A percentile compares a stretch with the other conserved stretches of the same genome.
These are phyloP conservation scores for Perkinsus olseni DNA, from an alignment of 169 alveolate species.

Conservation along the genomic window DNA sequence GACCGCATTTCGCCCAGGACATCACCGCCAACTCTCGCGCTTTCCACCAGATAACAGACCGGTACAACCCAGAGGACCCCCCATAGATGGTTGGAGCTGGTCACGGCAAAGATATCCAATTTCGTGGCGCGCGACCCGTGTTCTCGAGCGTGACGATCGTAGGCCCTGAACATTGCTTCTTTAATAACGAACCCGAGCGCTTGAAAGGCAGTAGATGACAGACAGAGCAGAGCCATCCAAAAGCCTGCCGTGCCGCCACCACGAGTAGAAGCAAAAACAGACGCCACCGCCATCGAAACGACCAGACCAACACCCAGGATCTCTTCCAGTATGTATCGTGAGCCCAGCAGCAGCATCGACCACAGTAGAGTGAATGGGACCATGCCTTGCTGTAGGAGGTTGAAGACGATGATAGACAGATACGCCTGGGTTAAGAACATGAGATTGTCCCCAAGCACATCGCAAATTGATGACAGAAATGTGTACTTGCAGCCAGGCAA, in stretches of 20 bases:
- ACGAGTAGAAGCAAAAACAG: not conserved
- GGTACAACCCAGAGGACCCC: not conserved
- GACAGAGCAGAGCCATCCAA: not conserved
- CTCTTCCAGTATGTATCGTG: not conserved
- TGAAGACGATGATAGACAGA: not conserved
- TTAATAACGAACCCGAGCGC: not conserved
- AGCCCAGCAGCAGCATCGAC: not conserved
- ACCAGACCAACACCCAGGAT: not conserved
- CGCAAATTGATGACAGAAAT: not conserved
- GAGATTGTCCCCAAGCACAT: not conserved
- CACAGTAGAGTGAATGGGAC: not conserved
- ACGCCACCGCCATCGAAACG: not conserved
- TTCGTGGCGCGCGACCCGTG: not conserved
- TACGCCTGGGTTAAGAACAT: not conserved
- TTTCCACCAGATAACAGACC: not conserved
- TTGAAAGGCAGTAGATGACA: not conserved
- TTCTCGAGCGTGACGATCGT: not conserved
- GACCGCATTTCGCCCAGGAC: not conserved
- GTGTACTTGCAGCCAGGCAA: not conserved
- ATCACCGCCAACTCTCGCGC: not conserved
- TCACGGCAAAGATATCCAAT: not conserved
- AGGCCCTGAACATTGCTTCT: not conserved
- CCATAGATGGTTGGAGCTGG: not conserved
- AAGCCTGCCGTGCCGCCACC: not conserved
- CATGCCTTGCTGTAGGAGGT: not conserved